Conservation (phyloP, 1,284 basidiomycete species). For the Pisolithus thermaeus region DNA sequence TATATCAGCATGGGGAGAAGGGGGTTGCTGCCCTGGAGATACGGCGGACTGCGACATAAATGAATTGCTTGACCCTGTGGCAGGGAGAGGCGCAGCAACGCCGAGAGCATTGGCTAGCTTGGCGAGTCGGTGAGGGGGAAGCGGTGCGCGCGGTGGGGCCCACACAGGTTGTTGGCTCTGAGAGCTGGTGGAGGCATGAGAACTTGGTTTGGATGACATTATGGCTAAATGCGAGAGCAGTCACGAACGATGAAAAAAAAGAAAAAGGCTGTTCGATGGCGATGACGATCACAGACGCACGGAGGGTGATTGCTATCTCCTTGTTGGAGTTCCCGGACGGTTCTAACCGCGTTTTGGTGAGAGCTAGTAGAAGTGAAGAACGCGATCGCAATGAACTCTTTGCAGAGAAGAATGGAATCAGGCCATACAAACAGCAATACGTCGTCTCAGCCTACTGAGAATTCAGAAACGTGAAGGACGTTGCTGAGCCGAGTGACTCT, state of each 20-base stretch:
- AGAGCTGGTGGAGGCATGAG: constrained; percentile 6
- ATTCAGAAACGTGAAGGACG: not conserved
- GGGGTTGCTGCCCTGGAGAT: constrained; percentile 19
- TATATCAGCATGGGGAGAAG: constrained; percentile 34
- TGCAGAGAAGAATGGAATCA: constrained; percentile 1
- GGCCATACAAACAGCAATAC: constrained; percentile 5
- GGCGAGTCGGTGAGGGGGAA: constrained; percentile 68
- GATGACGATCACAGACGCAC: constrained; percentile 2
- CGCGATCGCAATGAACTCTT: constrained; percentile 11
- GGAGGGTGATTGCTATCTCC: constrained; percentile 5
- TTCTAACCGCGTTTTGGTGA: constrained; percentile 2
- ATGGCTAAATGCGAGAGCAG: constrained; percentile 1
- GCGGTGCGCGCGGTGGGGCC: constrained; percentile 60
- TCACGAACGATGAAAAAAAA: not conserved
- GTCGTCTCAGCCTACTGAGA: not conserved
- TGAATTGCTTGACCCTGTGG: constrained; percentile 28
- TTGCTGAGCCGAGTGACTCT: constrained; percentile 4
- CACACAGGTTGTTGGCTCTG: constrained; percentile 32
- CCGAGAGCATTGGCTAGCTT: constrained; percentile 79
- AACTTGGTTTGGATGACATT: constrained; percentile 13
- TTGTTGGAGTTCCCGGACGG: not conserved
- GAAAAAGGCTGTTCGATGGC: constrained; percentile 2
- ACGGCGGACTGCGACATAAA: constrained; percentile 31
- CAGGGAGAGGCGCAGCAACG: constrained; percentile 64
- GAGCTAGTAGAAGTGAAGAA: not conserved